A percentile compares a stretch with the other conserved stretches of the same genome.
Evolutionary conservation across 805 yeast genomes (phyloP).

Genomic region (Maudiozyma serrabonitensis): DNA sequence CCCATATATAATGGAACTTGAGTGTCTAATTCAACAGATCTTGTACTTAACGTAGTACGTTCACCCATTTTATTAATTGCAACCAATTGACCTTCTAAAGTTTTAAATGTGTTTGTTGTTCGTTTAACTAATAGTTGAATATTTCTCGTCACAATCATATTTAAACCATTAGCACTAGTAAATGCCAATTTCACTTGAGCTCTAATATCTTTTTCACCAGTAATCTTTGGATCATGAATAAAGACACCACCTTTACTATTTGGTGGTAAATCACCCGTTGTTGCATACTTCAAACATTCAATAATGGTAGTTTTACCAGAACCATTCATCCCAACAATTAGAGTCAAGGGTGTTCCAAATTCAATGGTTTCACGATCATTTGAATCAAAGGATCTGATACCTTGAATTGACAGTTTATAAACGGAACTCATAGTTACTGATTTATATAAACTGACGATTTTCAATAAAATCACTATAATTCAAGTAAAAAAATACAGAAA

Average conservation of each 20-base stretch:
- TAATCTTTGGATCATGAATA: conserved; percentile 80
- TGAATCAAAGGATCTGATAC: conserved; percentile 87
- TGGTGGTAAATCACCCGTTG: conserved; percentile 95
- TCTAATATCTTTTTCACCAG: conserved; percentile 64
- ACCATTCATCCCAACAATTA: conserved; percentile 93
- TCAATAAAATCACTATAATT: too few relatives aligned
- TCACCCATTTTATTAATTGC: conserved; percentile 52
- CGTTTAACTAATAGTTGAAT: conserved; percentile 64
- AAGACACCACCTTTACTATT: conserved; percentile 94
- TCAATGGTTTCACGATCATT: conserved; percentile 75
- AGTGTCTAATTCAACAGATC: conserved; percentile 73
- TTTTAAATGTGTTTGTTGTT: conserved; percentile 66
- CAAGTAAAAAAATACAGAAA: too few relatives aligned
- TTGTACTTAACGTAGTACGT: conserved; percentile 65
- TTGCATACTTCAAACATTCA: conserved; percentile 86
- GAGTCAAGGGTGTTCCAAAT: conserved; percentile 81
- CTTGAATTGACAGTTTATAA: conserved; percentile 63
- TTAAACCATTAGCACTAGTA: conserved; percentile 56
- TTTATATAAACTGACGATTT: too few relatives aligned
- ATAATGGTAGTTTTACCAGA: conserved; percentile 95
- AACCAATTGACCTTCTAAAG: conserved; percentile 80
- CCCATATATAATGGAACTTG: conserved; percentile 80
- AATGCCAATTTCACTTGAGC: conserved; percentile 91
- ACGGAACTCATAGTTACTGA: conserved; percentile 32
- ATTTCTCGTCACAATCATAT: conserved; percentile 80